phyloP scores from a whole-genome alignment of 75 land plant genomes.

The Larix kaempferi region DNA sequence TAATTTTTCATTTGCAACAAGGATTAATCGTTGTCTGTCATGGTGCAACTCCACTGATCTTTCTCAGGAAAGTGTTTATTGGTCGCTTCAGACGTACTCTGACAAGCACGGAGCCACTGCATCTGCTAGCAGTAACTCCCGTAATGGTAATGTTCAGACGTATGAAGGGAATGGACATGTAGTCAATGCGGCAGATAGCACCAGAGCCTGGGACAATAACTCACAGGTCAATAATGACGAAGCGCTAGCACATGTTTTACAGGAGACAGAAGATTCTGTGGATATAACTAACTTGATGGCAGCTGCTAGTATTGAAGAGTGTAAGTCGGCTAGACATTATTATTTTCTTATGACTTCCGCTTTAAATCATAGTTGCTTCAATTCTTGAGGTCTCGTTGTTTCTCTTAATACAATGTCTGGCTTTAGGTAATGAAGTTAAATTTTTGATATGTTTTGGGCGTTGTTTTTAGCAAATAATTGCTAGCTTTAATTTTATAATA shows the following conservation, averaged over 20 bases:
- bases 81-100: constrained; percentile 21
- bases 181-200: constrained; percentile 17
- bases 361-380: background rate
- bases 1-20: background rate
- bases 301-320: constrained; percentile 21
- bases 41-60: background rate
- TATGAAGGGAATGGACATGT: constrained; percentile 26
- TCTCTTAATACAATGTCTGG: background rate
- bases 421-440: background rate
- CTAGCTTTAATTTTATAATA: no score
- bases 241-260: constrained; percentile 4
- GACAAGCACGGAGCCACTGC: constrained; percentile 52
- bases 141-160: constrained; percentile 16
- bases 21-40: background rate
- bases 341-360: background rate
- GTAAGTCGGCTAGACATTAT: constrained; percentile 22
- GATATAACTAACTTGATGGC: constrained; percentile 11
- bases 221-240: constrained; percentile 20
- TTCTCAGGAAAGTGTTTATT: constrained; percentile 42
- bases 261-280: constrained; percentile 17
- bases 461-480: background rate
- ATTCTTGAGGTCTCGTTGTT: background rate
- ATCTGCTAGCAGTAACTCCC: constrained; percentile 17
- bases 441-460: background rate
- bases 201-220: constrained; percentile 18